phyloP scores from a whole-genome alignment of 352 stramenopile genomes.

The Saprolegnia parasitica region DNA sequence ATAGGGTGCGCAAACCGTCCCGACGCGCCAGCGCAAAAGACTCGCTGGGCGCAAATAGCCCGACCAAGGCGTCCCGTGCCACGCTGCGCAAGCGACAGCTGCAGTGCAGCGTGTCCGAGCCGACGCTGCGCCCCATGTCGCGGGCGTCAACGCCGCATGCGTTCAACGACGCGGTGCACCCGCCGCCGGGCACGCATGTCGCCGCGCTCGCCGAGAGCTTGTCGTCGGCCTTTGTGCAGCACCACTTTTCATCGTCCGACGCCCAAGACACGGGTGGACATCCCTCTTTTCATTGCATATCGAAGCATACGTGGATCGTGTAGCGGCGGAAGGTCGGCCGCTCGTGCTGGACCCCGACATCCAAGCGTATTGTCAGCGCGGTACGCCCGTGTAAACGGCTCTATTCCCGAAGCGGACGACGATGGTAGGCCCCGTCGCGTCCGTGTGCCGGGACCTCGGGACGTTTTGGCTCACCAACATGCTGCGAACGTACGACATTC shows the following conservation, averaged over 20 bases:
- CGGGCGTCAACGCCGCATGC: not conserved
- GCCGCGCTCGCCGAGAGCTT: constrained; percentile 1
- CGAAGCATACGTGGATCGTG: not conserved
- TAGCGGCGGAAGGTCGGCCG: not conserved
- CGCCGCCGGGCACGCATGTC: not conserved
- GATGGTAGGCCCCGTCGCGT: constrained; percentile 7
- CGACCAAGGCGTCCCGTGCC: not conserved
- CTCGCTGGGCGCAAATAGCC: not conserved
- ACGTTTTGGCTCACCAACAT: constrained; percentile 22
- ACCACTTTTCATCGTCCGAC: not conserved
- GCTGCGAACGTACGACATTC: constrained; percentile 25
- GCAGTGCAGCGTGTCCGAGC: not conserved
- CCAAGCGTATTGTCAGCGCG: constrained; percentile 20
- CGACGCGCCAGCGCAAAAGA: not conserved
- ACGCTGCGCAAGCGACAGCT: not conserved
- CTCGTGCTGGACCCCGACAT: constrained; percentile 22
- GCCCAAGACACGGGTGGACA: not conserved
- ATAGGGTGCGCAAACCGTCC: not conserved
- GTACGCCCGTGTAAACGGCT: constrained; percentile 5
- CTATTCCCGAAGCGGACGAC: too few relatives aligned
- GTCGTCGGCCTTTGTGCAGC: not conserved
- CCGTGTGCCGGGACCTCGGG: constrained; percentile 2
- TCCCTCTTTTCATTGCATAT: not conserved
- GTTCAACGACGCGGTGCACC: constrained; percentile 1
- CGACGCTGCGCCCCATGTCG: not conserved